Evolutionary conservation across 345 rosid genomes (phyloP).

Genomic region (Melaleuca quinquenervia): DNA sequence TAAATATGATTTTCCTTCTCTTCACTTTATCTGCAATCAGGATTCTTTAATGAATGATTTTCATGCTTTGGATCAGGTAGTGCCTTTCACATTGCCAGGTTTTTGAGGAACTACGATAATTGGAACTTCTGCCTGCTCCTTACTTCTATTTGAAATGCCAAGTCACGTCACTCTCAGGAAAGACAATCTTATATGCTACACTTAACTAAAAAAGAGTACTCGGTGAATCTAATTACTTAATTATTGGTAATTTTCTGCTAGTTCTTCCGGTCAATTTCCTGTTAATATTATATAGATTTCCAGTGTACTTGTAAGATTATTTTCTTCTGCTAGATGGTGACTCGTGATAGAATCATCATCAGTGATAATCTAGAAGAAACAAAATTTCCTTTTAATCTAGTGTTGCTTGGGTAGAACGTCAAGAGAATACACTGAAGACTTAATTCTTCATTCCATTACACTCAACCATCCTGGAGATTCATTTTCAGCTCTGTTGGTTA

Average conservation of each 20-base stretch:
- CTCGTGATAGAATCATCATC: neutral
- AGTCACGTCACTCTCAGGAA: neutral
- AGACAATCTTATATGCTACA: neutral
- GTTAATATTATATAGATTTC: neutral
- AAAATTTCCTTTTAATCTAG: neutral
- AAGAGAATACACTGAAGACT: neutral
- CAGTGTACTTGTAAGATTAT: neutral
- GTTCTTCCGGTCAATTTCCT: neutral
- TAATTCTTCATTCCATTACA: neutral
- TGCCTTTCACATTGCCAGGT: neutral
- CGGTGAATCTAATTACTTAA: neutral
- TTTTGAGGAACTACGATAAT: neutral
- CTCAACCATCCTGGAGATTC: neutral
- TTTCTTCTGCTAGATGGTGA: neutral
- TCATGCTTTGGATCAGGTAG: neutral
- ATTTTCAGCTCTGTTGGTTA: neutral
- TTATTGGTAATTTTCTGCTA: neutral
- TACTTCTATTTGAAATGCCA: neutral
- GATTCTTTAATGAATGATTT: neutral
- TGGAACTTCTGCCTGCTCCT: neutral
- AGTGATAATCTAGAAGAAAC: neutral
- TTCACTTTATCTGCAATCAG: neutral
- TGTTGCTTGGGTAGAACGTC: neutral
- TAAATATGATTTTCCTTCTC: neutral
- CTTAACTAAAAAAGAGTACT: neutral